These are phyloP conservation scores for Didymella keratinophila DNA, from an alignment of 2,329 filamentous ascomycete species.

Conservation along the genomic window DNA sequence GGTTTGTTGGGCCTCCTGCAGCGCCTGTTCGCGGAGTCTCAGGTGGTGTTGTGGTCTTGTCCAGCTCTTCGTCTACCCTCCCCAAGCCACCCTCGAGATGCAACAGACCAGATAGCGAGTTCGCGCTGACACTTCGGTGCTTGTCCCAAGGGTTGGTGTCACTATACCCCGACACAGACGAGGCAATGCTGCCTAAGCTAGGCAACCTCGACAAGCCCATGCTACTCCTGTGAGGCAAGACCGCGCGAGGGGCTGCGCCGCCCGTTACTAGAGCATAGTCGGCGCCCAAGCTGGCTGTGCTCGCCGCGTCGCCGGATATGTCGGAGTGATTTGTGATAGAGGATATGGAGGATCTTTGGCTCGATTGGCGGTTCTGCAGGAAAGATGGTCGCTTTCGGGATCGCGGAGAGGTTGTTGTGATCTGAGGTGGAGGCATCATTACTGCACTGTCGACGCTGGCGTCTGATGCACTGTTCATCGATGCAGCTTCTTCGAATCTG, in stretches of 20 bases:
- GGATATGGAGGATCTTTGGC: slow-evolving; percentile 66
- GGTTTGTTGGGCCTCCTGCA: slow-evolving; percentile 63
- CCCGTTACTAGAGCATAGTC: slow-evolving; percentile 87
- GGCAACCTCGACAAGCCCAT: slow-evolving; percentile 74
- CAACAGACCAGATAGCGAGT: slow-evolving; percentile 42
- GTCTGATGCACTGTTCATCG: slow-evolving; percentile 41
- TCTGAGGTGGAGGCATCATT: slow-evolving; percentile 27
- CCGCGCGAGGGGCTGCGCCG: slow-evolving; percentile 68
- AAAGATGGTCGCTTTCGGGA: slow-evolving; percentile 62
- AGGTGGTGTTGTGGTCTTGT: slow-evolving; percentile 60
- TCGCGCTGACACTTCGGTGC: slow-evolving; percentile 52
- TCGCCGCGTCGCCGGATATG: slow-evolving; percentile 67
- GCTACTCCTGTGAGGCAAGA: slow-evolving; percentile 54
- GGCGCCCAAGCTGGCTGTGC: slow-evolving; percentile 76
- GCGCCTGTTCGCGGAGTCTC: slow-evolving; percentile 73
- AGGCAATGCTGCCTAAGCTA: slow-evolving; percentile 89
- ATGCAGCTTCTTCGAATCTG: slow-evolving; percentile 40
- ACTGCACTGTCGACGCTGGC: slow-evolving; percentile 40
- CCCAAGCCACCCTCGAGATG: slow-evolving; percentile 59
- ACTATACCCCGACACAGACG: slow-evolving; percentile 68
- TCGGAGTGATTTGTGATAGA: slow-evolving; percentile 63
- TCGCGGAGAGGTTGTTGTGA: slow-evolving; percentile 34
- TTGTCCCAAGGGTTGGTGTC: slow-evolving; percentile 54
- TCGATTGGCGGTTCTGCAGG: slow-evolving; percentile 62
- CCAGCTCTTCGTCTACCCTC: slow-evolving; percentile 66